Evolutionary conservation across 2,329 filamentous ascomycete species (phyloP).

Genomic region (Pseudomassariella vexata): DNA sequence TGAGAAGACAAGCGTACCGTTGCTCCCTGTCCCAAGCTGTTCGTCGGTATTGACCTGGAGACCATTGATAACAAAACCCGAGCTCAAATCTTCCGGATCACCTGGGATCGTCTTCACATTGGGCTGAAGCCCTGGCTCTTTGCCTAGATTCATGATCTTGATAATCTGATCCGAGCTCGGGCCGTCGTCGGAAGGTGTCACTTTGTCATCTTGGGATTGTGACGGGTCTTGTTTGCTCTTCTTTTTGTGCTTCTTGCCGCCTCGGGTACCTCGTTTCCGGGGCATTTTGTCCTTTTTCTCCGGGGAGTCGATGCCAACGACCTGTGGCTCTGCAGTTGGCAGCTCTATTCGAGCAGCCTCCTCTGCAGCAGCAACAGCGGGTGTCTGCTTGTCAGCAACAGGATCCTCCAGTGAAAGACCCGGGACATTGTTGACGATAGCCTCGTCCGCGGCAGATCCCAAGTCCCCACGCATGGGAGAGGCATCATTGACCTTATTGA

Average conservation of each 20-base stretch:
- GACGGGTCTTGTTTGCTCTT: constrained; percentile 48
- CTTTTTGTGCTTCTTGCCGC: constrained; percentile 62
- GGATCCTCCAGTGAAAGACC: too few species aligned
- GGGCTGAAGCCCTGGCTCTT: constrained; percentile 49
- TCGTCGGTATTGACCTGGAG: constrained; percentile 59
- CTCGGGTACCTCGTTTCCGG: constrained; percentile 65
- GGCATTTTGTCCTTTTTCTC: constrained; percentile 62
- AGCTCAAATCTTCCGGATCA: constrained; percentile 55
- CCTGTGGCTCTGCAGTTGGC: too few species aligned
- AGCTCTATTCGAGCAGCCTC: too few species aligned
- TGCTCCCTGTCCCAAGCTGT: constrained; percentile 74
- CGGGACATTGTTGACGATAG: too few species aligned
- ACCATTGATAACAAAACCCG: constrained; percentile 55
- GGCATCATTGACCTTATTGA: too few species aligned
- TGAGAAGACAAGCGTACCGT: constrained; percentile 93
- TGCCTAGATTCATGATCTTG: constrained; percentile 52
- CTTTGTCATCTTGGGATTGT: constrained; percentile 42
- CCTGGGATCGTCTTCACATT: constrained; percentile 54
- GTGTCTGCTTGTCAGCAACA: too few species aligned
- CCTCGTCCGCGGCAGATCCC: too few species aligned
- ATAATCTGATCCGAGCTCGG: constrained; percentile 58
- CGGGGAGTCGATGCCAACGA: constrained; percentile 22
- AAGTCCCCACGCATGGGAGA: too few species aligned
- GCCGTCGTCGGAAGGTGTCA: constrained; percentile 23
- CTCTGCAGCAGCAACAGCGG: too few species aligned